Conservation (phyloP, 2,329 filamentous ascomycete species). For the Rutstroemia sp. region DNA sequence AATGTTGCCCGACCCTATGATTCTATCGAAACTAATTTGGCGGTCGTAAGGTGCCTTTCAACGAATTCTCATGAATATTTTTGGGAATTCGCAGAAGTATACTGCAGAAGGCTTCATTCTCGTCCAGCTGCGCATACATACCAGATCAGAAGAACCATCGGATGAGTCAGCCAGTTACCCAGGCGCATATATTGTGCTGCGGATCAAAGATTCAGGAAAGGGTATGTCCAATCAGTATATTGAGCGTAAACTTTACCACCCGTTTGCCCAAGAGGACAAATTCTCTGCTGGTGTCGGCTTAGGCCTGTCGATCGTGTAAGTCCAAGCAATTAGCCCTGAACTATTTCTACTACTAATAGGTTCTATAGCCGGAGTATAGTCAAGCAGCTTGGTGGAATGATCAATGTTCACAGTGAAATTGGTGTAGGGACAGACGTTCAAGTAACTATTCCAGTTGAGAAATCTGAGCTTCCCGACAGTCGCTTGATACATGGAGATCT, state of each 20-base stretch:
- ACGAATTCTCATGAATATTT: slow-evolving; percentile 49
- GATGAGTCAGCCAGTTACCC: slow-evolving; percentile 50
- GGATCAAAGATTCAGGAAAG: slow-evolving; percentile 51
- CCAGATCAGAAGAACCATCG: neutral
- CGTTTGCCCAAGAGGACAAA: slow-evolving; percentile 53
- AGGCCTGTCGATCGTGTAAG: slow-evolving; percentile 34
- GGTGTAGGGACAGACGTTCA: slow-evolving; percentile 46
- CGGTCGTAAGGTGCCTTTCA: slow-evolving; percentile 40
- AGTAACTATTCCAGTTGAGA: slow-evolving; percentile 29
- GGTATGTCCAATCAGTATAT: slow-evolving; percentile 56
- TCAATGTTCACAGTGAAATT: slow-evolving; percentile 46
- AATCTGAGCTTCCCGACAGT: neutral
- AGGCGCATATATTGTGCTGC: slow-evolving; percentile 31
- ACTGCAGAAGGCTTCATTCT: slow-evolving; percentile 43
- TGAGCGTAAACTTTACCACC: slow-evolving; percentile 49
- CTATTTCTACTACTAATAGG: neutral
- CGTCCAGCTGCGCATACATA: slow-evolving; percentile 20
- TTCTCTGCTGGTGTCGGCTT: slow-evolving; percentile 41
- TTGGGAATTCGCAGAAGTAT: slow-evolving; percentile 54
- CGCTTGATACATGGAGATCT: neutral
- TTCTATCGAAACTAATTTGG: slow-evolving; percentile 38
- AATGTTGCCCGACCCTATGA: slow-evolving; percentile 33
- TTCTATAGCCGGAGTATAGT: slow-evolving; percentile 5
- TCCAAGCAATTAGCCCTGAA: slow-evolving; percentile 1
- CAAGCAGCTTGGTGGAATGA: slow-evolving; percentile 44